Evolutionary conservation across 179 eudicot species (phyloP), one percentile per base, ranked within the genome.

Genomic region (Nepenthes alata): DNA sequence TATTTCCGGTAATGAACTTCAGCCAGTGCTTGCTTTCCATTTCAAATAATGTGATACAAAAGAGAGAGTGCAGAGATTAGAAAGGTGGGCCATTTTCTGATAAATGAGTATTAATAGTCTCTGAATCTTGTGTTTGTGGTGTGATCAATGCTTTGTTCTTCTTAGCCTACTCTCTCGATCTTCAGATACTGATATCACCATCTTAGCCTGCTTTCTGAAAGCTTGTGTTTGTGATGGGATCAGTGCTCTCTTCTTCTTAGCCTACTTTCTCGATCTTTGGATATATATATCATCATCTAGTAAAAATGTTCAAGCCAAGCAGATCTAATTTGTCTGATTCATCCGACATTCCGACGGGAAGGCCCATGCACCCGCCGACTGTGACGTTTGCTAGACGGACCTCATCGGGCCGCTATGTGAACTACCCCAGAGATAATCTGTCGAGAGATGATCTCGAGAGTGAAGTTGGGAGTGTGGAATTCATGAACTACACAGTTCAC

Each of bases 381-480:
- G 80, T 68, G 2, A 73, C 78, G 34, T 79, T 76, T 8, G 74
- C 83, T 0, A 70, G 72, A 64, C 73, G 83, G 54, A 79, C 83
- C 6, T 62, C 83, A 7, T 79, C 83, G 2, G 84, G 84, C 14
- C 81, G 76, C 47, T 80, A 80, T 68, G 74, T 80, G 56, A 74
- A 71, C 76, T 72, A 72, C 60, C 75, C 79, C 6, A 66, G 79
- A 47, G 83, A 79, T 55, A 70, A 67, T 52, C 45, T 41, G 6
- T 75, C 77, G 57, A 78, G 72, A 50, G 83, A 79, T 44, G 80
- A 75, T 68, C 79, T 79, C 45, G 80, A 79, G 59, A 75, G 77
- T 67, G 83, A 79, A 56, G 58, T 72, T 61, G 78, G 78, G 11
- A 72, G 76, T 64, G 74, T 70, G 51, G 77, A 72, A 4, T 67